A percentile compares a stretch with the other conserved stretches of the same genome.
Evolutionary conservation across 1,284 basidiomycete species (phyloP).

Genomic region (Xerocomus minutiporus): DNA sequence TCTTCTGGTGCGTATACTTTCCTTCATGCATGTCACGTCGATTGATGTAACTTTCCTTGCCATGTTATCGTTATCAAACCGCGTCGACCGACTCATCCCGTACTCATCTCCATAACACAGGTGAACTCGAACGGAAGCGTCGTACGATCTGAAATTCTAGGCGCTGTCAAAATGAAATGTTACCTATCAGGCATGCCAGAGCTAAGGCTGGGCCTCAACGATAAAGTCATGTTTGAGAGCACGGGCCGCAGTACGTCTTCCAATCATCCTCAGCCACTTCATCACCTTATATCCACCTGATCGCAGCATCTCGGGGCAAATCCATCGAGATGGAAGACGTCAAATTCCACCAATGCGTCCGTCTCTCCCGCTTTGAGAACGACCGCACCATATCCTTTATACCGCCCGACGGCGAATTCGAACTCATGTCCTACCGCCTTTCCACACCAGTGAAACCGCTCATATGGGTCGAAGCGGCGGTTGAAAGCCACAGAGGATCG

Average conservation of each 20-base stretch:
- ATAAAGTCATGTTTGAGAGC: slow-evolving; percentile 99
- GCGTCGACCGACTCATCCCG: background rate
- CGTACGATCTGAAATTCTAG: slow-evolving; percentile 94
- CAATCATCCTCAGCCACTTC: background rate
- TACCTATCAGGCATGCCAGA: slow-evolving; percentile 99
- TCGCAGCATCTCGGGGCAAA: slow-evolving; percentile 86
- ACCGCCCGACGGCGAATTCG: slow-evolving; percentile 98
- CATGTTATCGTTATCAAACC: background rate
- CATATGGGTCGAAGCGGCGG: slow-evolving; percentile 96
- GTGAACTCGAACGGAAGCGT: slow-evolving; percentile 98
- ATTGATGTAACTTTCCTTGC: background rate
- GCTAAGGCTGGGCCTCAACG: slow-evolving; percentile 90
- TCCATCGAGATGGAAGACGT: slow-evolving; percentile 99
- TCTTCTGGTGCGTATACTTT: slow-evolving; percentile 63
- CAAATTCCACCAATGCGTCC: slow-evolving; percentile 98
- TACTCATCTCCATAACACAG: slow-evolving; percentile 35
- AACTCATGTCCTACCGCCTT: slow-evolving; percentile 95
- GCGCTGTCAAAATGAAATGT: slow-evolving; percentile 99
- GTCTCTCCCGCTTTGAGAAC: slow-evolving; percentile 98
- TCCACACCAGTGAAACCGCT: slow-evolving; percentile 96
- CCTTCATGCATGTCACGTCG: background rate
- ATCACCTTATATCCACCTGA: background rate
- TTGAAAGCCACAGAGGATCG: slow-evolving; percentile 91
- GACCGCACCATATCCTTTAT: slow-evolving; percentile 99
- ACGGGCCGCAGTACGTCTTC: slow-evolving; percentile 81